Evolutionary conservation across 805 yeast genomes (phyloP), one percentile per base, ranked within the genome.

Genomic region (Lachancea nothofagi): DNA sequence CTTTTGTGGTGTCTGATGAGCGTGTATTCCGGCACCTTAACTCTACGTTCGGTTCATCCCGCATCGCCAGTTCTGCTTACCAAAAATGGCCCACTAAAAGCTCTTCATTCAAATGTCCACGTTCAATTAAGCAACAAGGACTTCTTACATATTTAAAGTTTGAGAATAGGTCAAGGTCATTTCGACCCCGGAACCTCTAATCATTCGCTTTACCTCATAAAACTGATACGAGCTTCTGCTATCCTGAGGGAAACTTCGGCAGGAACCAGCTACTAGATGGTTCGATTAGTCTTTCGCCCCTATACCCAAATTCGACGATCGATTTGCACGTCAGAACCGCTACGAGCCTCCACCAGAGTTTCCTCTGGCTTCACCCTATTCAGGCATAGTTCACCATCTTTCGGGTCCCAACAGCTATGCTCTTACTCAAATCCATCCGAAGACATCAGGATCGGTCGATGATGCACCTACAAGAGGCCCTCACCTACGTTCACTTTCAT

Each of bases 1-100:
- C 67, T 62, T 61, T 64, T 64, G 67, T 63, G 69, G 67, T 61
- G 64, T 62, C 66, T 61, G 65, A 63, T 62, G 64, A 62, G 69
- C 66, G 66, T 62, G 62, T 55, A 63, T 57, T 64, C 64, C 60
- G 66, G 64, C 65, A 61, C 66, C 59, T 61, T 58, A 59, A 61
- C 65, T 58, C 59, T 53, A 50, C 65, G 64, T 58, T 61, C 64
- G 66, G 66, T 61, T 61, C 66, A 61, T 61, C 66, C 66, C 66
- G 66, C 69, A 62, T 64, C 69, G 67, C 69, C 67, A 62, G 69
- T 65, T 65, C 69, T 64, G 69, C 68, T 61, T 64, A 64, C 68
- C 69, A 64, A 62, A 64, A 62, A 62, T 62, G 67, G 68, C 67
- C 67, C 69, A 64, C 67, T 63, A 63, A 59, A 62, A 62, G 66